Evolutionary conservation across 2,329 filamentous ascomycete species (phyloP).

Genomic region (Penicillium italicum): DNA sequence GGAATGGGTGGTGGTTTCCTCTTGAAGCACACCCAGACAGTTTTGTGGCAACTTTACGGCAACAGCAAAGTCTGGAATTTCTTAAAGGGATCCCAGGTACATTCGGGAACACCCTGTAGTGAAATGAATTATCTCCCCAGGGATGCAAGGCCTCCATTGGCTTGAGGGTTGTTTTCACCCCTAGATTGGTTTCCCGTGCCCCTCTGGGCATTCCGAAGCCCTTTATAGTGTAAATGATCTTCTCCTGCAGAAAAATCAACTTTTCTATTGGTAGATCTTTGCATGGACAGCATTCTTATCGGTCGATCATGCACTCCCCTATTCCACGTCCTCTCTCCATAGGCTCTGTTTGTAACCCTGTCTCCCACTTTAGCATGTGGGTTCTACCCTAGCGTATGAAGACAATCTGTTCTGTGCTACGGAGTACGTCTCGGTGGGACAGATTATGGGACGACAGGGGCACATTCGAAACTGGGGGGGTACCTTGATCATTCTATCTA

Average conservation of each 20-base stretch:
- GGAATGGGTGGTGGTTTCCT: constrained; percentile 3
- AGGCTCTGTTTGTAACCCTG: constrained; percentile 8
- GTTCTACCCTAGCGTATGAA: background rate
- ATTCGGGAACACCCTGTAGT: background rate
- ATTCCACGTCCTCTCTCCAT: background rate
- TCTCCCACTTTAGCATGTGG: background rate
- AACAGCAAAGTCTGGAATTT: background rate
- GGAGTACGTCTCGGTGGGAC: too few species aligned
- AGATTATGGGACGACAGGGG: background rate
- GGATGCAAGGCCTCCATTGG: constrained; percentile 4
- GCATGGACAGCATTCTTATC: constrained; percentile 4
- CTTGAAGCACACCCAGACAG: background rate
- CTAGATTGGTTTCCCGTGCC: constrained; percentile 15
- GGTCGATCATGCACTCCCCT: constrained; percentile 3
- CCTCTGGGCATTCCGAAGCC: constrained; percentile 11
- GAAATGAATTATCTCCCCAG: background rate
- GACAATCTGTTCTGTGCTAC: background rate
- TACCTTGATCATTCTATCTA: background rate
- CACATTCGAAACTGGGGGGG: background rate
- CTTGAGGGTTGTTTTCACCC: constrained; percentile 14
- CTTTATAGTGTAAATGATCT: constrained; percentile 8
- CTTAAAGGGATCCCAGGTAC: background rate
- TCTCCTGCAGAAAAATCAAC: background rate
- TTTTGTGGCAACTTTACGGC: background rate
- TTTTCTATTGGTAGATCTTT: constrained; percentile 10